phyloP scores from a whole-genome alignment of 768 basidiomycete genomes.

The Leccinum ochraceum region DNA sequence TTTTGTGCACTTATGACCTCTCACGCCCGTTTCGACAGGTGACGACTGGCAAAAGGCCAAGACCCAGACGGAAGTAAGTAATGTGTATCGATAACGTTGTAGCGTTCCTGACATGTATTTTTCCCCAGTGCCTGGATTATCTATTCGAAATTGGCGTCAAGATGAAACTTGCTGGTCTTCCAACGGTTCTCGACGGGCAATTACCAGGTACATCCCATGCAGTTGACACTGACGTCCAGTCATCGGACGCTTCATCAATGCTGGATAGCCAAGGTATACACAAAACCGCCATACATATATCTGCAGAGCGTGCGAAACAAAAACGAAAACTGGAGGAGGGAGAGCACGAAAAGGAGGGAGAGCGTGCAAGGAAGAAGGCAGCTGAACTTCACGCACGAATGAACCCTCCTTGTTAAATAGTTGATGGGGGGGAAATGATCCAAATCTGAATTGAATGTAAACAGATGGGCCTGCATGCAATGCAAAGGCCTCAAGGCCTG shows the following conservation, averaged over 20 bases:
- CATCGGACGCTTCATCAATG: too few relatives aligned
- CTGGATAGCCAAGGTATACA: too few relatives aligned
- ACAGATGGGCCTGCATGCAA: not conserved
- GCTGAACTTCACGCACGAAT: too few relatives aligned
- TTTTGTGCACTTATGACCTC: not conserved
- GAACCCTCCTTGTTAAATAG: slow-evolving; percentile 7
- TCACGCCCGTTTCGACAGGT: slow-evolving; percentile 36
- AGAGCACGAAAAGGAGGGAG: too few relatives aligned
- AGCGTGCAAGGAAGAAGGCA: too few relatives aligned
- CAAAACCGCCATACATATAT: too few relatives aligned
- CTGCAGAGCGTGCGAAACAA: too few relatives aligned
- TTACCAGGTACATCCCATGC: too few relatives aligned
- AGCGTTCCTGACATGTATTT: not conserved
- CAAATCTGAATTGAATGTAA: slow-evolving; percentile 3
- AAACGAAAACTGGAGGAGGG: too few relatives aligned
- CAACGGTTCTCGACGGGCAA: slow-evolving; percentile 38
- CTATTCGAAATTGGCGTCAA: slow-evolving; percentile 87
- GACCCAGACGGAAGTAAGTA: slow-evolving; percentile 74
- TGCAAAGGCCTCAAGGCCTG: not conserved
- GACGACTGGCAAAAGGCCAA: slow-evolving; percentile 87
- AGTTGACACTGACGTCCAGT: too few relatives aligned
- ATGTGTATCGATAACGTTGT: not conserved
- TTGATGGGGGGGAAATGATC: slow-evolving; percentile 1
- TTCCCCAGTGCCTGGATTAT: slow-evolving; percentile 78
- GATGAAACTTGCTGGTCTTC: slow-evolving; percentile 67